phyloP scores from a whole-genome alignment of 139 green algal genomes.

The Tetraselmis chui region DNA sequence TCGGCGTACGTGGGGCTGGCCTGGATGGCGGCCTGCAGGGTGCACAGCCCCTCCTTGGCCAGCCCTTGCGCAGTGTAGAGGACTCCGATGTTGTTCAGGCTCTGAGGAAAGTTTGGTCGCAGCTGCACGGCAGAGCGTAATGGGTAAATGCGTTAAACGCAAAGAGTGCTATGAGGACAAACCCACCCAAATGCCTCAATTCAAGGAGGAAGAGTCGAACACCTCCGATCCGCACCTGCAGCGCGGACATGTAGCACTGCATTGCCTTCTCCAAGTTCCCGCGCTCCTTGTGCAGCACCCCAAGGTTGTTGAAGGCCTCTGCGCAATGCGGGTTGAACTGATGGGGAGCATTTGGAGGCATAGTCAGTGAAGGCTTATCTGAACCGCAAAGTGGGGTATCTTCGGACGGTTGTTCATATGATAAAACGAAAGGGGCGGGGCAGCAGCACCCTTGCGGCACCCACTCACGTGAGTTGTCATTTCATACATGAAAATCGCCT shows the following conservation, averaged over 20 bases:
- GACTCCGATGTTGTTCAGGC: constrained; percentile 92
- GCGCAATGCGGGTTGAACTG: constrained; percentile 57
- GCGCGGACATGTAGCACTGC: constrained; percentile 44
- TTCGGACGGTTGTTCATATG: no score
- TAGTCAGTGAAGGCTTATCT: no score
- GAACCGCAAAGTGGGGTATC: no score
- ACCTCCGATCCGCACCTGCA: no score
- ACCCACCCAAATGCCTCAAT: no score
- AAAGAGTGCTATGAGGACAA: no score
- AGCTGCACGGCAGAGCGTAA: no score
- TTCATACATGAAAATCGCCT: constrained; percentile 90
- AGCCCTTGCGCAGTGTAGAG: constrained; percentile 77
- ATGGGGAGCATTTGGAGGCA: constrained; percentile 1
- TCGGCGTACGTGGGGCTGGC: constrained; percentile 66
- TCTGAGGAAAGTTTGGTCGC: constrained; percentile 44
- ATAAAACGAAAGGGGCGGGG: neutral
- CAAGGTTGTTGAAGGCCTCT: constrained; percentile 93
- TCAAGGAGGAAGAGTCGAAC: no score
- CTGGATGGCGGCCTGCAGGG: constrained; percentile 49
- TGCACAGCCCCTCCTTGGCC: constrained; percentile 62
- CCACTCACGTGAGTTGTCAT: constrained; percentile 51
- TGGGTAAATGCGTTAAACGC: no score
- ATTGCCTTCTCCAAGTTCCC: constrained; percentile 68
- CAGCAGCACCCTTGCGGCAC: neutral
- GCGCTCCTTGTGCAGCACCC: constrained; percentile 54